Base-by-base conservation (phyloP, 108 stramenopile species). In the Pelagomonas calceolata region DNA sequence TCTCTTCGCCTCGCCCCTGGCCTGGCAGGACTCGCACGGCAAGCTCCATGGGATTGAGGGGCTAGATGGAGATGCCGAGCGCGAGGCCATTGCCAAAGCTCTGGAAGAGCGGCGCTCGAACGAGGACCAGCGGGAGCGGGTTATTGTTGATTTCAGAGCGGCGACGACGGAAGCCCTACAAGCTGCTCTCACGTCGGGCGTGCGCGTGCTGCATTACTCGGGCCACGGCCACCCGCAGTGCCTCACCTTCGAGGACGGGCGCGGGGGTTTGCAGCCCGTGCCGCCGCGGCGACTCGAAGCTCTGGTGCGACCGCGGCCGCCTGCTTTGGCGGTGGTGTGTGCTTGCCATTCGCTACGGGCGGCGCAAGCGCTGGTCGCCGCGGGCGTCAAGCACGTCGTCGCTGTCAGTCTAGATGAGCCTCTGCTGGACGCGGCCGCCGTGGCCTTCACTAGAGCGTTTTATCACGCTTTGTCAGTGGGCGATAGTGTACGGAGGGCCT, bases 311-410 rank as follows among this genome's bases (percentile, higher is more conserved):
- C 51, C 21, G 10, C 18, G 21, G 21, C 14, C 14, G 7, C 51
- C 51, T 26, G 29, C 1, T 17, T 26, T 60, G 21, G 75, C 39
- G 34, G 43, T 65, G 30, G 92, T 96, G 14, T 93, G 90, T 30
- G 91, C 95, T 0, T 94, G 95, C 76, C 85, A 92, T 71, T 89
- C 88, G n/a, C 83, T 82, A 21, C 39, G 81, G 31, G 89, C 87
- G 63, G 95, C 92, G 18, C 81, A 88, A 67, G 92, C 93, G 0
- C 94, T 96, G 73, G 89, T 90, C 31, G 85, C 77, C 0, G 95
- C 95, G 21, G 93, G 93, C 21, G 92, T 94, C 32, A 88, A 90
- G 18, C 95, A 96, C 78, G 95, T 96, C n/a, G 93, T 96, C 30
- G 92, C 91, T 64, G 91, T 94, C 46, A 86, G 82, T 68, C 80